Conservation (phyloP, 768 basidiomycete species). For the Podaxis pistillaris region DNA sequence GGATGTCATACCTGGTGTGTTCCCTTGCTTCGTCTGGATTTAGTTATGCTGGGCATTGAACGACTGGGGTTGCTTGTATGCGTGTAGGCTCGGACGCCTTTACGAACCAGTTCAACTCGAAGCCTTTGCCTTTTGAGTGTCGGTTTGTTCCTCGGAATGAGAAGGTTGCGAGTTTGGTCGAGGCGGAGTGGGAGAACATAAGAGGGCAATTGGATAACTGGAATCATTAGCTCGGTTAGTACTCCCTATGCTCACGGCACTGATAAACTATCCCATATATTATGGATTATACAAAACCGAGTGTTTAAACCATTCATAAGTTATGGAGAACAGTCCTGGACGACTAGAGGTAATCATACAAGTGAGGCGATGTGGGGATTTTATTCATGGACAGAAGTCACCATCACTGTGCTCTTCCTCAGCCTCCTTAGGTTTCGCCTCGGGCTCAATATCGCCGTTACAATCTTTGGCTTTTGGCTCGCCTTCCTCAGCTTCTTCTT, state of each 20-base stretch:
- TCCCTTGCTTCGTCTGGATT: not conserved
- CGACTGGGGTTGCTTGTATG: not conserved
- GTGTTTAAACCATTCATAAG: no score
- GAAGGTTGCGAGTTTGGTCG: conserved; percentile 3
- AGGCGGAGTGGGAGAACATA: conserved; percentile 12
- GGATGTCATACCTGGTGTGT: conserved; percentile 12
- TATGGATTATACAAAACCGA: no score
- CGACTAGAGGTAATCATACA: no score
- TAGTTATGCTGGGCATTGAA: not conserved
- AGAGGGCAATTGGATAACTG: conserved; percentile 11
- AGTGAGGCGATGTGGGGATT: no score
- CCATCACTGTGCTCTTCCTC: no score
- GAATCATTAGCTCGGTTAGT: not conserved
- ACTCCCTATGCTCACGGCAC: not conserved
- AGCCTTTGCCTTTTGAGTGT: conserved; percentile 22
- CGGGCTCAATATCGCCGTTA: not conserved
- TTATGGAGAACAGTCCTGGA: no score
- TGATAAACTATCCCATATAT: not conserved
- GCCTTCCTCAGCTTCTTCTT: not conserved
- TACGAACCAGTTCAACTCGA: conserved; percentile 20
- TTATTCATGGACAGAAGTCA: no score
- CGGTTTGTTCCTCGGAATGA: conserved; percentile 13
- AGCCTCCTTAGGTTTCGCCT: no score
- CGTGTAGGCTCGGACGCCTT: conserved; percentile 17
- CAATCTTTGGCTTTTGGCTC: not conserved